Conservation (phyloP, 2,329 filamentous ascomycete genomes). For the Lasiodiplodia citricola region DNA sequence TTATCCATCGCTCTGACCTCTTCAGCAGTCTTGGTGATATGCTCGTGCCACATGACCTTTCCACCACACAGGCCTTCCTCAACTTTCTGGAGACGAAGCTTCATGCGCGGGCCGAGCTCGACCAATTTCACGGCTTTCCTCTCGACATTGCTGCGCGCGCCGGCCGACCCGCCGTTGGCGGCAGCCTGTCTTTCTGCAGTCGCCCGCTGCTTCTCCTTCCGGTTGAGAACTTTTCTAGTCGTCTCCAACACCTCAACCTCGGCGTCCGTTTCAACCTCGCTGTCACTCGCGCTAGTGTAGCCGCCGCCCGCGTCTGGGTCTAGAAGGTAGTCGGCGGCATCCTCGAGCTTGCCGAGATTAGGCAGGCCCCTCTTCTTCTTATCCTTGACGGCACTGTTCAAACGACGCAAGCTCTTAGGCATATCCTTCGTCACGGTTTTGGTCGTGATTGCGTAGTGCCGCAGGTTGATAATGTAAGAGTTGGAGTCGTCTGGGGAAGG, state of each 20-base stretch:
- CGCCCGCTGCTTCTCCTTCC: slow-evolving; percentile 56
- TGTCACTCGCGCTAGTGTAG: slow-evolving; percentile 92
- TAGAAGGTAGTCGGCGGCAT: slow-evolving; percentile 93
- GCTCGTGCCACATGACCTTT: slow-evolving; percentile 97
- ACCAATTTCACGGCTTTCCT: slow-evolving; percentile 89
- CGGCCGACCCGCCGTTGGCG: slow-evolving; percentile 37
- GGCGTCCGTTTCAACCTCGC: slow-evolving; percentile 90
- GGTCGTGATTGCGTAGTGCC: slow-evolving; percentile 95
- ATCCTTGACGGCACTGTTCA: slow-evolving; percentile 81
- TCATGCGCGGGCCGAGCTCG: slow-evolving; percentile 90
- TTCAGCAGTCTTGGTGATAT: slow-evolving; percentile 79
- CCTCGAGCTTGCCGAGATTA: slow-evolving; percentile 87
- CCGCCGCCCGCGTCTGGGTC: slow-evolving; percentile 73
- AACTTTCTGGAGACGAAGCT: slow-evolving; percentile 87
- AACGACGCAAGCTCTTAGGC: slow-evolving; percentile 79
- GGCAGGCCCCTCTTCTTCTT: slow-evolving; percentile 74
- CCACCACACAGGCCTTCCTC: slow-evolving; percentile 91
- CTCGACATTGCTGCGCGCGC: slow-evolving; percentile 64
- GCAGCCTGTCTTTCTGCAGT: slow-evolving; percentile 35
- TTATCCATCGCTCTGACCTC: slow-evolving; percentile 81
- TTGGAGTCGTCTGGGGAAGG: slow-evolving; percentile 43
- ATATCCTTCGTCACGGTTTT: slow-evolving; percentile 73
- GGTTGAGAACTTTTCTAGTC: slow-evolving; percentile 66
- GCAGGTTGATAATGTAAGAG: slow-evolving; percentile 81
- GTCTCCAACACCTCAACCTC: slow-evolving; percentile 83